These are phyloP conservation scores for Alternaria triticina DNA, from an alignment of 2,329 filamentous ascomycete genomes.

Conservation along the genomic window DNA sequence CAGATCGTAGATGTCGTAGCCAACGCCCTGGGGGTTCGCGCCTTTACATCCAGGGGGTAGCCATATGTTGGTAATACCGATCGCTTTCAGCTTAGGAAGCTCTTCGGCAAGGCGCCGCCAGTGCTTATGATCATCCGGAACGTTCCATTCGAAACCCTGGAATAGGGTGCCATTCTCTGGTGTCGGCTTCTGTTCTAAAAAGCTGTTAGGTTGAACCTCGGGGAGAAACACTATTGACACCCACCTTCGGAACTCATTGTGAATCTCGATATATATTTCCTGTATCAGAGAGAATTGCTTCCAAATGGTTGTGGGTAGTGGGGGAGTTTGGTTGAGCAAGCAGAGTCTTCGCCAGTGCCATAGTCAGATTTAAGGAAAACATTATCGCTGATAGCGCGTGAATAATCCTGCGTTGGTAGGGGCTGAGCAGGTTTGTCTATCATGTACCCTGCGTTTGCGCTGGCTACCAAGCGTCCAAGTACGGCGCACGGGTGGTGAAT, in stretches of 20 bases:
- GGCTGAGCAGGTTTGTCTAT: conserved; percentile 27
- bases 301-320: neutral
- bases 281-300: neutral
- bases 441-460: conserved; percentile 14
- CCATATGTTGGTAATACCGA: conserved; percentile 65
- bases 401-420: conserved; percentile 3
- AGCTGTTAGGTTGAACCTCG: conserved; percentile 7
- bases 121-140: conserved; percentile 65
- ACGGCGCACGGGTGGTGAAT: conserved; percentile 5
- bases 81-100: conserved; percentile 61
- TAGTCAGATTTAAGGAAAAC: conserved; percentile 12
- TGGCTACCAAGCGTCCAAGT: conserved; percentile 5
- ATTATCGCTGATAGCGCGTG: conserved; percentile 6
- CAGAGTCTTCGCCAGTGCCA: neutral
- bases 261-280: neutral
- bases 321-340: neutral
- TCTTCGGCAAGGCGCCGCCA: conserved; percentile 64
- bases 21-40: conserved; percentile 66
- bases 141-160: conserved; percentile 77
- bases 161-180: conserved; percentile 59
- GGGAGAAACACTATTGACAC: neutral
- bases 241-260: conserved; percentile 40
- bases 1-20: conserved; percentile 69
- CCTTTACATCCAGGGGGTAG: conserved; percentile 76
- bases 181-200: conserved; percentile 38